Conservation (phyloP, 352 stramenopile genomes). For the Phytophthora pinifolia region DNA sequence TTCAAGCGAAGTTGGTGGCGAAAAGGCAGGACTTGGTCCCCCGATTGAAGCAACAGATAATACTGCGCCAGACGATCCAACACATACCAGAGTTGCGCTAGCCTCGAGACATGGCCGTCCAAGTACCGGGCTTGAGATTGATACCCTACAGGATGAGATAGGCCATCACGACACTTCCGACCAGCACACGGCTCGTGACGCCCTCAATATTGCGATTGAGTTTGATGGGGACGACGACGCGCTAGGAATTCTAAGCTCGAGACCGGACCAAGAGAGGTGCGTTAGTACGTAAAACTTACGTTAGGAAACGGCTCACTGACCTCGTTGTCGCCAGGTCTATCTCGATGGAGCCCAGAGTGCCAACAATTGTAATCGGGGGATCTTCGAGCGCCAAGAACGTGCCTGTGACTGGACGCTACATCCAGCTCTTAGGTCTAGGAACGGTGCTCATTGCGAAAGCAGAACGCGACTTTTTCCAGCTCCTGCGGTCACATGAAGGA, state of each 20-base stretch:
- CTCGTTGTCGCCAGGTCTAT: conserved; percentile 18
- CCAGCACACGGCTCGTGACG: conserved; percentile 12
- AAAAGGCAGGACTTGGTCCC: conserved; percentile 10
- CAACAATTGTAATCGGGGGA: conserved; percentile 61
- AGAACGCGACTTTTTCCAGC: conserved; percentile 40
- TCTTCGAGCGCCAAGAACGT: conserved; percentile 38
- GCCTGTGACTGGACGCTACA: conserved; percentile 59
- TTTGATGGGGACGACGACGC: conserved; percentile 37
- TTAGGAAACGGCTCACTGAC: conserved; percentile 1
- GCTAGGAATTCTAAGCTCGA: background rate
- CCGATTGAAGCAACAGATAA: conserved; percentile 17
- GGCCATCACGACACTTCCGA: conserved; percentile 16
- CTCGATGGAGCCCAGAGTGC: conserved; percentile 48
- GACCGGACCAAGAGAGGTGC: conserved; percentile 18
- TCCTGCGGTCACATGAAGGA: conserved; percentile 35
- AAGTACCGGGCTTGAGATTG: conserved; percentile 12
- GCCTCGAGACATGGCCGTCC: conserved; percentile 1
- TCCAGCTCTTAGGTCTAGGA: conserved; percentile 67
- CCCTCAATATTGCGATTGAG: conserved; percentile 36
- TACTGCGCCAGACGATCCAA: conserved; percentile 9
- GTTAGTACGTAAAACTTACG: background rate
- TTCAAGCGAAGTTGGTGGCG: background rate
- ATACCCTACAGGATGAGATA: conserved; percentile 4
- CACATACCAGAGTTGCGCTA: conserved; percentile 5
- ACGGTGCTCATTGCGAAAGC: conserved; percentile 40